These are phyloP conservation scores for Neoconidiobolus thromboides DNA, from an alignment of 371 early-diverging fungal species.

Conservation along the genomic window DNA sequence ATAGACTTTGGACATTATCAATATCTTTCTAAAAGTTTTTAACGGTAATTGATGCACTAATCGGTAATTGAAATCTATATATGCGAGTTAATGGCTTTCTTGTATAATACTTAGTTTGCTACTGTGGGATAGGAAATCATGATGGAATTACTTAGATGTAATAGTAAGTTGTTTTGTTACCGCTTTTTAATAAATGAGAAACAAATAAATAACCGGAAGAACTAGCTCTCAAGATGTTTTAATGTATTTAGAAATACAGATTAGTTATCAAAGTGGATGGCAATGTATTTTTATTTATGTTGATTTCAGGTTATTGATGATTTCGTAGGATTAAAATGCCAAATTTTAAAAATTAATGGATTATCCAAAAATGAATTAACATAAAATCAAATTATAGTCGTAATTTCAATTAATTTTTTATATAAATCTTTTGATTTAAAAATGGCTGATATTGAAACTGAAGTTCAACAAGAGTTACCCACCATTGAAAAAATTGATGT, in stretches of 20 bases:
- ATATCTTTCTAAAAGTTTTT: slow-evolving; percentile 8
- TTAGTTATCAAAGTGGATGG: no score
- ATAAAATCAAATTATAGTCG: no score
- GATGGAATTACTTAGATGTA: background rate
- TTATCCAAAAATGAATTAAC: no score
- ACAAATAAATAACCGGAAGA: slow-evolving; percentile 22
- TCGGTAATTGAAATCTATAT: no score
- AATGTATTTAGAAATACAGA: background rate
- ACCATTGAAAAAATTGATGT: slow-evolving; percentile 16
- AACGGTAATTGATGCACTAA: background rate
- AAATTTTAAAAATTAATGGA: no score
- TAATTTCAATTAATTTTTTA: no score
- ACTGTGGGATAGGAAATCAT: background rate
- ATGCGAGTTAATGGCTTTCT: background rate
- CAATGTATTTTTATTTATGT: no score
- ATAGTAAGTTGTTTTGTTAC: slow-evolving; percentile 15
- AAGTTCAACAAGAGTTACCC: background rate
- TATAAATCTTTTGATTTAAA: no score
- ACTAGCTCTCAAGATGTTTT: slow-evolving; percentile 23
- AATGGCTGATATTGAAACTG: slow-evolving; percentile 5
- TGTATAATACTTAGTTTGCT: background rate
- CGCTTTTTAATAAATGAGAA: slow-evolving; percentile 9
- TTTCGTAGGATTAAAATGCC: no score
- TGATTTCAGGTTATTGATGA: no score
- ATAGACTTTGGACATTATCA: slow-evolving; percentile 25